phyloP scores from a whole-genome alignment of 768 basidiomycete species.

The Tulasnella sp. region DNA sequence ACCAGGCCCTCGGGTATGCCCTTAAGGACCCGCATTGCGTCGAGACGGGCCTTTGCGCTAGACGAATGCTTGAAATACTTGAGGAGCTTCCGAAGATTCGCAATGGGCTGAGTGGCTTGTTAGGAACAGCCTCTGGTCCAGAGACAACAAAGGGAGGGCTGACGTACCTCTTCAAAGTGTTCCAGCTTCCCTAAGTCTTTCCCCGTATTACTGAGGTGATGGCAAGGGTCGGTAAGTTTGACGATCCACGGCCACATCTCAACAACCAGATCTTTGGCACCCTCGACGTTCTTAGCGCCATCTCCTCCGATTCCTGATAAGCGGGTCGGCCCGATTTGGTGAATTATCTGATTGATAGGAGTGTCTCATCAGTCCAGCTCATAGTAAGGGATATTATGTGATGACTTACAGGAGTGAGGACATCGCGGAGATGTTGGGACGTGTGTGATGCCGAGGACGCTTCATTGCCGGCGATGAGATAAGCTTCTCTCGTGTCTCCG shows the following conservation, averaged over 20 bases:
- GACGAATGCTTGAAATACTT: not conserved
- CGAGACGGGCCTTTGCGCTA: not conserved
- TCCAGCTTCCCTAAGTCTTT: conserved; percentile 32
- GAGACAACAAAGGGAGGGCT: no score
- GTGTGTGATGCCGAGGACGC: conserved; percentile 38
- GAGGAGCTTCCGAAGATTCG: not conserved
- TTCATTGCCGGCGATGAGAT: conserved; percentile 37
- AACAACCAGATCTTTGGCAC: conserved; percentile 24
- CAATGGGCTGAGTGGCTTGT: not conserved
- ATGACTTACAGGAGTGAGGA: conserved; percentile 17
- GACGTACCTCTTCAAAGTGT: not conserved
- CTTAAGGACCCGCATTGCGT: not conserved
- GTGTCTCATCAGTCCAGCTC: no score
- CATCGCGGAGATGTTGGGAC: conserved; percentile 34
- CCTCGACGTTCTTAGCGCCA: conserved; percentile 35
- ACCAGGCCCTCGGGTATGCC: not conserved
- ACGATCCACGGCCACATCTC: conserved; percentile 31
- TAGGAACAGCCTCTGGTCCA: no score
- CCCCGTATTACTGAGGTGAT: conserved; percentile 30
- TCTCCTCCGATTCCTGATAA: conserved; percentile 33
- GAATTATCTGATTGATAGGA: conserved; percentile 27
- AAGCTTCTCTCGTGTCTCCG: conserved; percentile 18
- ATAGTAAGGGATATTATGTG: no score
- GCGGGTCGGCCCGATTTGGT: conserved; percentile 29
- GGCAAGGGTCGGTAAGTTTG: conserved; percentile 33